These are phyloP conservation scores for Trichocladium uniseriatum DNA, from an alignment of 495 filamentous ascomycete species.

Conservation along the genomic window DNA sequence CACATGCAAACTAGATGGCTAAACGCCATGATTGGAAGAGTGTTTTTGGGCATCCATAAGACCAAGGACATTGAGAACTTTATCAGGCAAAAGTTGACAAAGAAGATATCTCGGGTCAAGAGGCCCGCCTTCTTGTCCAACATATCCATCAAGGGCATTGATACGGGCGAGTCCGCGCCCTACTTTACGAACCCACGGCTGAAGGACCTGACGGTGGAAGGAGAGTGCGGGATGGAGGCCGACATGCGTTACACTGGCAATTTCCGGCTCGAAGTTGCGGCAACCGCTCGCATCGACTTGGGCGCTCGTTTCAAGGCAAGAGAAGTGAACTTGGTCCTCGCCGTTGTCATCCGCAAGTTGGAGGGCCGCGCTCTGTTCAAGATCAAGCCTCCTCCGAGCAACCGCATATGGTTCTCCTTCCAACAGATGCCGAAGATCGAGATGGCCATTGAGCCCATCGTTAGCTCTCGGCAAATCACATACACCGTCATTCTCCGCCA, in stretches of 20 bases:
- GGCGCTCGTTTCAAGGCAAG: conserved; percentile 79
- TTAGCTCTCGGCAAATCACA: conserved; percentile 90
- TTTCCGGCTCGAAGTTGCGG: conserved; percentile 78
- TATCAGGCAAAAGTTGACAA: conserved; percentile 77
- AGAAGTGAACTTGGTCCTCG: conserved; percentile 82
- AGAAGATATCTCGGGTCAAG: conserved; percentile 91
- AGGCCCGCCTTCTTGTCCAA: conserved; percentile 82
- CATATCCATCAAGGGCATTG: conserved; percentile 68
- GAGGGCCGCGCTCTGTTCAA: conserved; percentile 77
- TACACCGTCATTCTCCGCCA: conserved; percentile 83
- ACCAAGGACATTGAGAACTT: conserved; percentile 71
- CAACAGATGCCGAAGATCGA: conserved; percentile 86
- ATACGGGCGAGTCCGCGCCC: conserved; percentile 79
- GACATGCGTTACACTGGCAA: conserved; percentile 84
- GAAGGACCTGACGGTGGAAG: conserved; percentile 84
- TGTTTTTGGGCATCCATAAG: conserved; percentile 82
- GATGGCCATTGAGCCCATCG: conserved; percentile 85
- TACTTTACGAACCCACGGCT: conserved; percentile 82
- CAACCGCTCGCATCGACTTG: conserved; percentile 82
- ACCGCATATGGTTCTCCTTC: conserved; percentile 90
- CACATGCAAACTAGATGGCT: conserved; percentile 89
- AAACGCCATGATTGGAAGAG: conserved; percentile 77
- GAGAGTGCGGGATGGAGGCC: conserved; percentile 74
- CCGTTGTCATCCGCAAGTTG: conserved; percentile 74
- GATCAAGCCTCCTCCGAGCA: conserved; percentile 92